These are phyloP conservation scores for Psilocybe cyanescens DNA, from an alignment of 768 basidiomycete genomes.

Conservation along the genomic window DNA sequence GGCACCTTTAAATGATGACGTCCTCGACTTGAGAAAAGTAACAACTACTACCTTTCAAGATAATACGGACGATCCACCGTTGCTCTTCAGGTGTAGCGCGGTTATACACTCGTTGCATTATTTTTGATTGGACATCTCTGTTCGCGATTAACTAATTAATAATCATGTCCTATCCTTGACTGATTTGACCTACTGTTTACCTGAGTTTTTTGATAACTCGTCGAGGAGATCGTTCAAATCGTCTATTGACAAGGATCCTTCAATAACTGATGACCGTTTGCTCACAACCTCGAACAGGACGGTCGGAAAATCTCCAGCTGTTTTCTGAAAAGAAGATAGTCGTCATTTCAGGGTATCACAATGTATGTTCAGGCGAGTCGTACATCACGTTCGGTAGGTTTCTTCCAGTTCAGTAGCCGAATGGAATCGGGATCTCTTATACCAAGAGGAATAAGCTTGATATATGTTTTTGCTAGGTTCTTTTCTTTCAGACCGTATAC, in stretches of 20 bases:
- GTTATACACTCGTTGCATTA: conserved; percentile 79
- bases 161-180: not conserved
- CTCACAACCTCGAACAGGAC: conserved; percentile 87
- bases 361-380: conserved; percentile 20
- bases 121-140: conserved; percentile 77
- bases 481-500: conserved; percentile 96
- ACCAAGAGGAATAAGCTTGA: conserved; percentile 86
- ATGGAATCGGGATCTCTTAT: conserved; percentile 80
- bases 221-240: conserved; percentile 85
- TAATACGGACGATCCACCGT: conserved; percentile 94
- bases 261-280: conserved; percentile 80
- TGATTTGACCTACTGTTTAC: conserved; percentile 65
- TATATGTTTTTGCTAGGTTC: conserved; percentile 90
- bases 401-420: conserved; percentile 89
- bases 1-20: not conserved
- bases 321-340: conserved; percentile 44
- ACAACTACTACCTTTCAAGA: conserved; percentile 76
- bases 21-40: not conserved
- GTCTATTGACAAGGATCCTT: conserved; percentile 78
- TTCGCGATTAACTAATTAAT: conserved; percentile 13
- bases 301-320: conserved; percentile 86
- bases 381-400: conserved; percentile 71
- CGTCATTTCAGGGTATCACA: not conserved
- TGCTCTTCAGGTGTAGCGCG: conserved; percentile 86
- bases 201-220: conserved; percentile 69